These are phyloP conservation scores for Candida freyschussii DNA, from an alignment of 1,139 yeast species.

Conservation along the genomic window DNA sequence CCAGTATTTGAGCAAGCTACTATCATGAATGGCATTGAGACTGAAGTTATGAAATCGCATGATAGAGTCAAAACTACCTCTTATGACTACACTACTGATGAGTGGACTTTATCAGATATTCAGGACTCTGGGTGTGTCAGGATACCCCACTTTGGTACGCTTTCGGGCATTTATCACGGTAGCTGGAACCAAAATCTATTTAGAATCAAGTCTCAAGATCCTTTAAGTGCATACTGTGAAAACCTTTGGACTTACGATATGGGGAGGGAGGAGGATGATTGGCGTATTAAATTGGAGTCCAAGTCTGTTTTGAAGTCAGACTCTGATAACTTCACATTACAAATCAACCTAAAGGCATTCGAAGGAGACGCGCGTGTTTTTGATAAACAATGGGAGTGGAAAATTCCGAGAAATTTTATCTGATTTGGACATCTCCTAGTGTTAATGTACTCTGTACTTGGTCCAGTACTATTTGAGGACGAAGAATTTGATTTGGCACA, in stretches of 20 bases:
- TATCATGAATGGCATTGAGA: slow-evolving; percentile 27
- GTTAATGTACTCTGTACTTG: background rate
- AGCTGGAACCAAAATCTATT: slow-evolving; percentile 33
- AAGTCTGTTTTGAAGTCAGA: slow-evolving; percentile 29
- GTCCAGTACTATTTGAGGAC: too few species aligned
- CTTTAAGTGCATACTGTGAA: slow-evolving; percentile 32
- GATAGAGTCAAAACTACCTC: slow-evolving; percentile 19
- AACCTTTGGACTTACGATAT: slow-evolving; percentile 35
- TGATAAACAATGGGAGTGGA: slow-evolving; percentile 25
- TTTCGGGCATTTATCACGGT: slow-evolving; percentile 28
- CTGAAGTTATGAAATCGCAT: slow-evolving; percentile 16
- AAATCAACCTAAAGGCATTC: slow-evolving; percentile 26
- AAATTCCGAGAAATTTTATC: slow-evolving; percentile 18
- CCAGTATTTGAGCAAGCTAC: slow-evolving; percentile 29
- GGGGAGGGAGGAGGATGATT: slow-evolving; percentile 32
- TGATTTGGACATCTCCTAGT: slow-evolving; percentile 1
- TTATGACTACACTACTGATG: slow-evolving; percentile 20
- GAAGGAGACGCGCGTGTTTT: slow-evolving; percentile 24
- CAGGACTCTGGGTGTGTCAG: slow-evolving; percentile 22
- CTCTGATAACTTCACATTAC: slow-evolving; percentile 23
- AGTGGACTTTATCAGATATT: slow-evolving; percentile 19
- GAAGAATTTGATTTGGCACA: too few species aligned
- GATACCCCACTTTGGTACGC: slow-evolving; percentile 25
- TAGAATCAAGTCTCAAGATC: slow-evolving; percentile 30
- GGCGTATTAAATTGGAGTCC: slow-evolving; percentile 32